Percentiles rank a stretch among this genome's conserved stretches.
These are phyloP conservation scores for Xylariaceae sp. DNA, from an alignment of 2,329 filamentous ascomycete genomes.

Conservation along the genomic window DNA sequence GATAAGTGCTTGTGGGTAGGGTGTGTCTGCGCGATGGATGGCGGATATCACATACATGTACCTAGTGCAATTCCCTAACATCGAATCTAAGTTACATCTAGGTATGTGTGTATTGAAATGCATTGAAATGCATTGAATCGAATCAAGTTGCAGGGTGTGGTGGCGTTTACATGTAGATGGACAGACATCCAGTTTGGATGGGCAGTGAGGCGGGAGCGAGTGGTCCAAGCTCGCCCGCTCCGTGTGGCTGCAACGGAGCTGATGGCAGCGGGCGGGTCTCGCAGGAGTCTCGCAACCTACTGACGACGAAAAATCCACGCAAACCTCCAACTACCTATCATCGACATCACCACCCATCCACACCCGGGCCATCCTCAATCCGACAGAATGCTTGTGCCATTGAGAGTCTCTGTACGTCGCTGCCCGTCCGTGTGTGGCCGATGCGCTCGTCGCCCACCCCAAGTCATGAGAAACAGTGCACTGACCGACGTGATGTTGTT, in stretches of 20 bases:
- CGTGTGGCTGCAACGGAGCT: slow-evolving; percentile 4
- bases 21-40: too few relatives aligned
- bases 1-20: too few relatives aligned
- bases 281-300: slow-evolving; percentile 9
- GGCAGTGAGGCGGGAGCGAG: neutral
- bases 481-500: slow-evolving; percentile 7
- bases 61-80: too few relatives aligned
- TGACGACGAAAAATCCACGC: slow-evolving; percentile 27
- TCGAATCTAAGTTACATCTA: too few relatives aligned
- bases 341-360: slow-evolving; percentile 13
- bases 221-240: slow-evolving; percentile 19
- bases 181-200: too few relatives aligned
- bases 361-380: slow-evolving; percentile 34
- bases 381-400: slow-evolving; percentile 52
- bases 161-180: too few relatives aligned
- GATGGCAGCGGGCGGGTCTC: slow-evolving; percentile 18
- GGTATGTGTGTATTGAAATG: too few relatives aligned
- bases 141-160: too few relatives aligned
- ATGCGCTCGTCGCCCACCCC: neutral
- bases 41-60: too few relatives aligned
- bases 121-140: too few relatives aligned
- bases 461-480: neutral
- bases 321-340: slow-evolving; percentile 18
- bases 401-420: slow-evolving; percentile 53
- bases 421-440: neutral